Conservation (phyloP, 2,329 filamentous ascomycete genomes). For the Pseudogymnoascus sp. region DNA sequence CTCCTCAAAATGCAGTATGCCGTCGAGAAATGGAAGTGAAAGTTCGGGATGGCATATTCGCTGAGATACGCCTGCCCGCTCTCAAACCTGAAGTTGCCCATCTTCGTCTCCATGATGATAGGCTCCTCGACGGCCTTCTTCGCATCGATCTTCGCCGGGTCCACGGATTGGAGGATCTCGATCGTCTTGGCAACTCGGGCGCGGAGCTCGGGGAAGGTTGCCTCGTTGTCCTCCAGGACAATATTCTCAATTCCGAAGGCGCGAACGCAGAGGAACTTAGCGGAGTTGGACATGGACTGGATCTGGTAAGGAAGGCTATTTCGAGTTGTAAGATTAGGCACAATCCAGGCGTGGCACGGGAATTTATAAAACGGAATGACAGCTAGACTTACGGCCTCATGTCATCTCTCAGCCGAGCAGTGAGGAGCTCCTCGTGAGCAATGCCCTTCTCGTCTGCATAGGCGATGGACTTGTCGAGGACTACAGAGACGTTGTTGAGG, state of each 20-base stretch:
- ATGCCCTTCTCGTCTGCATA: slow-evolving; percentile 34
- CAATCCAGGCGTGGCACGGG: background rate
- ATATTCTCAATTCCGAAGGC: slow-evolving; percentile 28
- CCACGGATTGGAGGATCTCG: slow-evolving; percentile 35
- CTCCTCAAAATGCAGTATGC: slow-evolving; percentile 42
- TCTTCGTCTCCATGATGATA: background rate
- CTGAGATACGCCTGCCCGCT: slow-evolving; percentile 31
- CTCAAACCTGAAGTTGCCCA: slow-evolving; percentile 5
- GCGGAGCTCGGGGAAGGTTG: slow-evolving; percentile 40
- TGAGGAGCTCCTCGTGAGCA: slow-evolving; percentile 27
- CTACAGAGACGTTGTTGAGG: slow-evolving; percentile 33
- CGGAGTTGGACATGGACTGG: background rate
- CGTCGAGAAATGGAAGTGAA: slow-evolving; percentile 43
- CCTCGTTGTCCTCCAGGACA: slow-evolving; percentile 34
- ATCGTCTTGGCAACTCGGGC: slow-evolving; percentile 38
- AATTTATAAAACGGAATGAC: background rate
- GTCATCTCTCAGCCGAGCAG: slow-evolving; percentile 34
- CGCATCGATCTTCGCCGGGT: slow-evolving; percentile 19
- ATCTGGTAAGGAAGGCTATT: background rate
- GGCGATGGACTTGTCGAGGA: slow-evolving; percentile 37
- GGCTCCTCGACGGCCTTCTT: background rate
- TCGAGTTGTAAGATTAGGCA: background rate
- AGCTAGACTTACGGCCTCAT: slow-evolving; percentile 31
- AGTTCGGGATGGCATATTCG: slow-evolving; percentile 38
- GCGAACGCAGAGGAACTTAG: slow-evolving; percentile 18